These are phyloP conservation scores for Spirogloea muscicola DNA, from an alignment of 139 green algal species.

Conservation along the genomic window DNA sequence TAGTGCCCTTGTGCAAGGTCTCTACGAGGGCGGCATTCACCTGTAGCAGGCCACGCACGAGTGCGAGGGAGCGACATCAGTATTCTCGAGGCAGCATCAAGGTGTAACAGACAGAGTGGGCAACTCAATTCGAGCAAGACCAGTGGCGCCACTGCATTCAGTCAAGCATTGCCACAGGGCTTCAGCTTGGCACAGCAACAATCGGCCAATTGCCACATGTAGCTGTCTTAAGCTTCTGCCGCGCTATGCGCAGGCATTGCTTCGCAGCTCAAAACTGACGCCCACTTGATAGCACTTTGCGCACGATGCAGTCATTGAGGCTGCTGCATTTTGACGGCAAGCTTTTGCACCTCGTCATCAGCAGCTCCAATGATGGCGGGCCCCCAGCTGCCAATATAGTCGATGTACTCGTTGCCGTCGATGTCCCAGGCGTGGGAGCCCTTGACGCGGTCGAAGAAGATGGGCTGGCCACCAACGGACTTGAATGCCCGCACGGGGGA, in stretches of 20 bases:
- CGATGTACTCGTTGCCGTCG: slow-evolving; percentile 76
- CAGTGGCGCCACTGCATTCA: background rate
- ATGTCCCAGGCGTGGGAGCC: slow-evolving; percentile 84
- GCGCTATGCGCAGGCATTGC: too few species aligned
- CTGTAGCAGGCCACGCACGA: slow-evolving; percentile 20
- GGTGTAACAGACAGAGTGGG: background rate
- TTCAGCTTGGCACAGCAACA: background rate
- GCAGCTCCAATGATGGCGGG: slow-evolving; percentile 91
- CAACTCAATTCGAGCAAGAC: background rate
- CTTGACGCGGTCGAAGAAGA: slow-evolving; percentile 97
- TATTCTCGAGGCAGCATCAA: background rate
- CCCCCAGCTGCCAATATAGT: slow-evolving; percentile 97
- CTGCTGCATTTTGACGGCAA: background rate
- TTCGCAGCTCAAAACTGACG: background rate
- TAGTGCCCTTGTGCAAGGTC: slow-evolving; percentile 93
- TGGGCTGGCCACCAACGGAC: slow-evolving; percentile 91
- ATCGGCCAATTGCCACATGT: background rate
- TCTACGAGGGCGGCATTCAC: slow-evolving; percentile 84
- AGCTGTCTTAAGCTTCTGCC: too few species aligned
- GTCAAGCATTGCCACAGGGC: background rate
- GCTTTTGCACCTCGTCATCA: slow-evolving; percentile 85
- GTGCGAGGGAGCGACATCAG: background rate
- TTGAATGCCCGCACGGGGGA: slow-evolving; percentile 96
- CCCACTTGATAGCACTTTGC: background rate
- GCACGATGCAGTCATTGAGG: background rate